Conservation (phyloP, 139 green algal genomes). For the Mesostigma viride region DNA sequence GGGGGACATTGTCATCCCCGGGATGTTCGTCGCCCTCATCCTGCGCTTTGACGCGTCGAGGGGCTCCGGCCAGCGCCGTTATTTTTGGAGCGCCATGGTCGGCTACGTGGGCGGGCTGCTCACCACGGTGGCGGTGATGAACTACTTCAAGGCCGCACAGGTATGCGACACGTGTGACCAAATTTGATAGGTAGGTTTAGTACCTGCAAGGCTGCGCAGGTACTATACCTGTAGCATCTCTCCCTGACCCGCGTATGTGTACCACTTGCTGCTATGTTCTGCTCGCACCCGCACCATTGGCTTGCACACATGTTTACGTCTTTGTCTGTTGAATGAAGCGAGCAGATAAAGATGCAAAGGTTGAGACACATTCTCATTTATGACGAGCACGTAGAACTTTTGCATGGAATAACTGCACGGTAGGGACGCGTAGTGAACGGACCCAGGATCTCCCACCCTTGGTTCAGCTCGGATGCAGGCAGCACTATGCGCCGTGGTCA, state of each 20-base stretch:
- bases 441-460: too few species aligned
- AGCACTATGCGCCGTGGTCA: too few species aligned
- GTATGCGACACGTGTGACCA: neutral
- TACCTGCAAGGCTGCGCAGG: neutral
- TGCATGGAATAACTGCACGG: too few species aligned
- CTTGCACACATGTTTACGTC: neutral
- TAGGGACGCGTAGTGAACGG: too few species aligned
- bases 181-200: neutral
- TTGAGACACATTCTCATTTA: too few species aligned
- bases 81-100: constrained; percentile 51
- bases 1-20: constrained; percentile 75
- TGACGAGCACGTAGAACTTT: too few species aligned
- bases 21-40: constrained; percentile 90
- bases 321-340: neutral
- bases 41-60: constrained; percentile 65
- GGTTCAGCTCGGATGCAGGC: too few species aligned
- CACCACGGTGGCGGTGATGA: constrained; percentile 92
- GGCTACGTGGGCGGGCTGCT: constrained; percentile 73
- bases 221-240: neutral
- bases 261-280: neutral
- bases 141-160: constrained; percentile 88
- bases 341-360: too few species aligned
- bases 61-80: constrained; percentile 10
- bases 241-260: neutral
- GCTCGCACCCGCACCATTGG: neutral